Base-by-base conservation (phyloP, 257 asterid genomes). In the Datura wrightii region DNA sequence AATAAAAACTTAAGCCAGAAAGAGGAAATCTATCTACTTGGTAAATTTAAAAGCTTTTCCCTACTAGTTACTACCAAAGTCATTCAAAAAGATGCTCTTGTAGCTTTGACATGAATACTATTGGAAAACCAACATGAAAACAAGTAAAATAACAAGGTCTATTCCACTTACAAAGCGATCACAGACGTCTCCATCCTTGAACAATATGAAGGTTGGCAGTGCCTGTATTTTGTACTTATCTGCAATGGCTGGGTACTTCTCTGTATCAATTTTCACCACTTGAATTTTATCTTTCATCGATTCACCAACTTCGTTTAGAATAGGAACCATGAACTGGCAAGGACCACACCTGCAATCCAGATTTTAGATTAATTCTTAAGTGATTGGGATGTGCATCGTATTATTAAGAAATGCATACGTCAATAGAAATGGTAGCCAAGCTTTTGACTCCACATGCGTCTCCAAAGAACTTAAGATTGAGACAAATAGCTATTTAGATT, bases 241-340 rank as follows among this genome's bases (percentile, higher is more conserved):
- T 42, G 98, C 98, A 72, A 96, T 87, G 80, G 24, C 53, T 71
- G 99, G 97, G 84, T 96, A 96, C 91, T 94, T 96, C 90, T 96
- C 99, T 0, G 98, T 94, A 83, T 96, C 99, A 72, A 96, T 92
- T 89, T 96, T 94, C 88, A 94, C 98, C 63, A 96, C 91, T 90
- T 90, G 93, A 87, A 96, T 89, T 89, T 93, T 93, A 84, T 94
- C 98, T 78, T 59, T 89, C 94, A 96, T 79, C 14, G 90, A 81
- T 58, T 91, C 87, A 69, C 97, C 85, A 69, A 94, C 97, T 86
- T 94, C 90, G 3, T 94, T 92, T 81, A 96, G 97, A 85, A 96
- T 86, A 48, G 99, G 98, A 85, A 89, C 97, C 98, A 96, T 96
- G 83, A 93, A 90, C 83, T 93, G 98, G 91, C 99, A 96, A 62